phyloP scores from a whole-genome alignment of 129 eudicot species.

The Helianthus tuberosus region DNA sequence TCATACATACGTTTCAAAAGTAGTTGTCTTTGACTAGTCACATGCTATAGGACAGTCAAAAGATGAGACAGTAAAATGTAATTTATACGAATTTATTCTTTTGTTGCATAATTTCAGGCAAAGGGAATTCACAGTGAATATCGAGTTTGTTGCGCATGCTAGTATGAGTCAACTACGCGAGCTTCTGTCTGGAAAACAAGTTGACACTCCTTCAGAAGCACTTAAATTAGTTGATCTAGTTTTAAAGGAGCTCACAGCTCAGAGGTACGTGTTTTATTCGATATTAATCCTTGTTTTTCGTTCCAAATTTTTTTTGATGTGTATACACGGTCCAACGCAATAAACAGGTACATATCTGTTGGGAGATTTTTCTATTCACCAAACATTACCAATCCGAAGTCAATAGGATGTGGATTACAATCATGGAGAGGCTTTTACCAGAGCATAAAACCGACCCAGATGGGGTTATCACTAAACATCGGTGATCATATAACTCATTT shows the following conservation, averaged over 20 bases:
- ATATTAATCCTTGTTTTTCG: neutral
- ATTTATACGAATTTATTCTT: conserved; percentile 2
- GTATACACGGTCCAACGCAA: neutral
- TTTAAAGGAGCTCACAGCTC: conserved; percentile 56
- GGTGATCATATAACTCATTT: conserved; percentile 24
- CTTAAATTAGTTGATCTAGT: conserved; percentile 58
- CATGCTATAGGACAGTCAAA: conserved; percentile 1
- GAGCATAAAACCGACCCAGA: conserved; percentile 80
- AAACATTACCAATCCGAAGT: conserved; percentile 49
- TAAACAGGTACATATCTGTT: conserved; percentile 60
- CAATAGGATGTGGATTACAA: conserved; percentile 75
- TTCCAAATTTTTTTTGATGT: neutral
- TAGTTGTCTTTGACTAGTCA: conserved; percentile 1
- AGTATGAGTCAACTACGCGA: conserved; percentile 52
- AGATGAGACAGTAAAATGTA: neutral
- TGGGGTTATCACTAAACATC: conserved; percentile 84
- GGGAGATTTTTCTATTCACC: conserved; percentile 86
- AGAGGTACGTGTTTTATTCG: conserved; percentile 39
- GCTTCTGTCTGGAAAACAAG: conserved; percentile 57
- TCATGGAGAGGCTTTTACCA: conserved; percentile 92
- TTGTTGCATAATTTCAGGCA: conserved; percentile 43
- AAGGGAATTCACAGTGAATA: conserved; percentile 50
- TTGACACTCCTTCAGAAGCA: conserved; percentile 54
- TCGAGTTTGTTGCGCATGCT: conserved; percentile 62
- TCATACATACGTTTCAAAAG: neutral